Evolutionary conservation across 169 alveolate genomes (phyloP), one percentile per base, ranked within the genome.

Genomic region (Theileria annulata): DNA sequence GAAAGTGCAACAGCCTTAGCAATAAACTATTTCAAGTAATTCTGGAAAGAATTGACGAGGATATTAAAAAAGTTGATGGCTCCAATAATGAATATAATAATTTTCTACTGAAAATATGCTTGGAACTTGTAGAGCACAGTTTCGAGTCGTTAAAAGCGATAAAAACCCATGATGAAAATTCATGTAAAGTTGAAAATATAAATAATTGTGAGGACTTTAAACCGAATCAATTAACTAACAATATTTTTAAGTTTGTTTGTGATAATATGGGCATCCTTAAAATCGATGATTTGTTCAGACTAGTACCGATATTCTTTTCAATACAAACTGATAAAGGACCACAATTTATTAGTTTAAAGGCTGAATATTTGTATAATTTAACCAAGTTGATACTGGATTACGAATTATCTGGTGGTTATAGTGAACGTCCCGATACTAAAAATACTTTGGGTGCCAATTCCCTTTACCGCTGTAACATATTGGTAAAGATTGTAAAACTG

Each of bases 401-500:
- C 19, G 21, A 9, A 15, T 13, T 60, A 27, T 60, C 33, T n/a
- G 8, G 37, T 23, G 8, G 69, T 54, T 54, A 3, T 17, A 54
- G 9, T 17, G 23, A 21, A 4, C 30, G 15, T 54, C 15, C 63
- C 4, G 63, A 4, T 54, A 54, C 3, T 12, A 21, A 21, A 12
- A 54, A 6, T 54, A 12, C 27, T 54, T 17, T 21, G 3, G 25
- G 59, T 3, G 9, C 23, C 48, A 68, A 68, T 8, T 49, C 59
- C 4, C 63, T 68, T 3, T 13, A 47, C 37, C 1, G 17, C 33
- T 71, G 79, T 31, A 71, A 71, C 58, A 56, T 9, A 25, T 33
- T 71, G 2, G 76, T 58, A n/a, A 19, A 51, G 21, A 71, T 58
- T 23, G 2, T 54, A 27, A 56, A 71, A 35, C 47, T 71, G 28